Evolutionary conservation across 208 protist species (phyloP).

Genomic region (Trypanosoma rangeli): DNA sequence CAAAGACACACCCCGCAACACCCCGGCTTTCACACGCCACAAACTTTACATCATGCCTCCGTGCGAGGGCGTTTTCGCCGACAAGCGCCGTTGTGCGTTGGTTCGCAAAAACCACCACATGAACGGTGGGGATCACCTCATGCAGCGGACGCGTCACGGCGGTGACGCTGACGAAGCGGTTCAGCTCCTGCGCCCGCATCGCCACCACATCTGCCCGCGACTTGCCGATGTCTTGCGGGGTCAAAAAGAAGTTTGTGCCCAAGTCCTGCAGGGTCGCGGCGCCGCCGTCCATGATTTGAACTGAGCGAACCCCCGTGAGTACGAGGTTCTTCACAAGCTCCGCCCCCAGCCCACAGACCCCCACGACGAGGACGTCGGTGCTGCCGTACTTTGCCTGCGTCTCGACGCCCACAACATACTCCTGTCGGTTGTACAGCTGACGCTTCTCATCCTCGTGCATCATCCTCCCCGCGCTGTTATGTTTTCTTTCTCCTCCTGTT

Average conservation of each 20-base stretch:
- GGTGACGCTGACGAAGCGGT: constrained; percentile 81
- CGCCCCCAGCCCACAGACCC: constrained; percentile 71
- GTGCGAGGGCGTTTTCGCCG: constrained; percentile 57
- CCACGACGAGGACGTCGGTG: constrained; percentile 87
- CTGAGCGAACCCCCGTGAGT: constrained; percentile 77
- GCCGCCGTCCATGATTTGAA: constrained; percentile 64
- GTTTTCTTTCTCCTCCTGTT: background rate
- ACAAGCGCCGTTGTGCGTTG: constrained; percentile 52
- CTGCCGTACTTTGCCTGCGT: constrained; percentile 82
- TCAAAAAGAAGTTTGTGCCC: constrained; percentile 85
- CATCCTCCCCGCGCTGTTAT: background rate
- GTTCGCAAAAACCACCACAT: constrained; percentile 86
- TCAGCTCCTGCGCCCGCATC: constrained; percentile 78
- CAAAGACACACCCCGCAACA: constrained; percentile 77
- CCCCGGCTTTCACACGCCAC: constrained; percentile 84
- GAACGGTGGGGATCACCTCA: constrained; percentile 32
- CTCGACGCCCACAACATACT: constrained; percentile 91
- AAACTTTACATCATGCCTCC: constrained; percentile 68
- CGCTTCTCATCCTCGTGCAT: constrained; percentile 44
- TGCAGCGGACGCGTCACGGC: constrained; percentile 25
- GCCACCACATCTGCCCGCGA: constrained; percentile 55
- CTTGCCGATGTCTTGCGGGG: constrained; percentile 55
- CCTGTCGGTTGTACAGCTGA: constrained; percentile 92
- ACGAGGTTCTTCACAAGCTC: constrained; percentile 93
- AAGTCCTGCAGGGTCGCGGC: constrained; percentile 50